These are phyloP conservation scores for Leptoxyphium fumago DNA, from an alignment of 2,329 filamentous ascomycete species.

Conservation along the genomic window DNA sequence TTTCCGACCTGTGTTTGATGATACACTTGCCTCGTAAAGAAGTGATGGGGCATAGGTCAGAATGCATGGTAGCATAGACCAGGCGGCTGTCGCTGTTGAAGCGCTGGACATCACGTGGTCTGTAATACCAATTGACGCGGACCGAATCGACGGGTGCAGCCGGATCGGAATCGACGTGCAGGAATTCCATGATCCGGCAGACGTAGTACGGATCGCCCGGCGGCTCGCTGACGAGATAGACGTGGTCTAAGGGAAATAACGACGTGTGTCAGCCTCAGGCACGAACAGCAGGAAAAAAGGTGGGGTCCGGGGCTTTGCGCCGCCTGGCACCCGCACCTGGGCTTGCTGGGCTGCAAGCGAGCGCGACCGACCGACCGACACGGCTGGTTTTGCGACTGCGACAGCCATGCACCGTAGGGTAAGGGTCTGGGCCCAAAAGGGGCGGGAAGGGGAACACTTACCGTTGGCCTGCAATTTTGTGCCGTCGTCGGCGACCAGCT, in stretches of 20 bases:
- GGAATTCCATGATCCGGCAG: slow-evolving; percentile 95
- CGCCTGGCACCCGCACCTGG: no score
- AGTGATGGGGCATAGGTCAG: slow-evolving; percentile 83
- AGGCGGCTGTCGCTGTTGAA: slow-evolving; percentile 81
- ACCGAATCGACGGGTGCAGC: slow-evolving; percentile 66
- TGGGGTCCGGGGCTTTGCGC: slow-evolving; percentile 9
- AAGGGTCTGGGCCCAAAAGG: slow-evolving; percentile 5
- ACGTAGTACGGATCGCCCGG: slow-evolving; percentile 97
- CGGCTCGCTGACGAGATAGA: slow-evolving; percentile 93
- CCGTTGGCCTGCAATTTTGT: slow-evolving; percentile 72
- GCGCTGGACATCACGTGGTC: slow-evolving; percentile 86
- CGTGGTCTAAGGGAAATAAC: slow-evolving; percentile 46
- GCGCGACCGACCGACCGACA: no score
- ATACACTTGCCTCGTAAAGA: slow-evolving; percentile 87
- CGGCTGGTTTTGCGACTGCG: no score
- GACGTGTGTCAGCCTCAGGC: slow-evolving; percentile 21
- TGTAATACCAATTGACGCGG: slow-evolving; percentile 96
- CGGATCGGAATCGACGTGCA: slow-evolving; percentile 59
- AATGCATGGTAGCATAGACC: slow-evolving; percentile 96
- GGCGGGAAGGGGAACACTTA: slow-evolving; percentile 33
- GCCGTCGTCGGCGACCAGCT: slow-evolving; percentile 80
- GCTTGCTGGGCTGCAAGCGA: slow-evolving; percentile 2
- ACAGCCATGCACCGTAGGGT: slow-evolving; percentile 6
- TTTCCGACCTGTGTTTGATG: slow-evolving; percentile 78
- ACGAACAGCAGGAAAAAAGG: slow-evolving; percentile 3